Conservation (phyloP, 805 yeast species). For the Scheffersomyces lignosus region DNA sequence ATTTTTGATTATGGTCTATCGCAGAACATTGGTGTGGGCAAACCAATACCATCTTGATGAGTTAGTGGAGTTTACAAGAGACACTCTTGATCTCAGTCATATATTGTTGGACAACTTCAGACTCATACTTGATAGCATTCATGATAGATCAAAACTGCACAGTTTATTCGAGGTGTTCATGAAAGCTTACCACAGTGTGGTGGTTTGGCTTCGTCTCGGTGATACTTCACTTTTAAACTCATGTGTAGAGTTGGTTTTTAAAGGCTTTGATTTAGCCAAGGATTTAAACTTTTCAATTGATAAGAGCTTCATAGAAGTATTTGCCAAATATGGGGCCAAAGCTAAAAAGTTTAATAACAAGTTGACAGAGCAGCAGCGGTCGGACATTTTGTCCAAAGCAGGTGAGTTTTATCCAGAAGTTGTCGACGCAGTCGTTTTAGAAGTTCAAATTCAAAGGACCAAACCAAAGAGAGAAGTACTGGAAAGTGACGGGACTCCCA, state of each 20-base stretch:
- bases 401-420: slow-evolving; percentile 51
- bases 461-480: slow-evolving; percentile 5
- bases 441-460: slow-evolving; percentile 10
- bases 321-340: slow-evolving; percentile 64
- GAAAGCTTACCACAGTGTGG: slow-evolving; percentile 63
- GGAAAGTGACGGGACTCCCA: slow-evolving; percentile 5
- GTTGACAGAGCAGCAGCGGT: slow-evolving; percentile 64
- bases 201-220: slow-evolving; percentile 80
- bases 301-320: slow-evolving; percentile 49
- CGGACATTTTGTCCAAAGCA: slow-evolving; percentile 62
- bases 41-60: slow-evolving; percentile 51
- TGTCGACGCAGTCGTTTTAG: slow-evolving; percentile 49
- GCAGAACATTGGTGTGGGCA: slow-evolving; percentile 77
- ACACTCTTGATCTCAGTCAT: slow-evolving; percentile 77
- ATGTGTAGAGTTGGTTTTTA: slow-evolving; percentile 69
- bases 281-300: slow-evolving; percentile 55
- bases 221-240: slow-evolving; percentile 71
- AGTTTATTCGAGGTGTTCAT: slow-evolving; percentile 53
- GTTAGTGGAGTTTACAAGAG: slow-evolving; percentile 81
- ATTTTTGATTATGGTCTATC: slow-evolving; percentile 67
- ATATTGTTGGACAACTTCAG: slow-evolving; percentile 64
- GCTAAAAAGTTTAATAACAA: slow-evolving; percentile 71
- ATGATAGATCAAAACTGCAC: slow-evolving; percentile 7
- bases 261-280: slow-evolving; percentile 63
- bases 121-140: slow-evolving; percentile 27